Base-by-base conservation (phyloP, 2,329 filamentous ascomycete genomes). In the Boeremia exigua region DNA sequence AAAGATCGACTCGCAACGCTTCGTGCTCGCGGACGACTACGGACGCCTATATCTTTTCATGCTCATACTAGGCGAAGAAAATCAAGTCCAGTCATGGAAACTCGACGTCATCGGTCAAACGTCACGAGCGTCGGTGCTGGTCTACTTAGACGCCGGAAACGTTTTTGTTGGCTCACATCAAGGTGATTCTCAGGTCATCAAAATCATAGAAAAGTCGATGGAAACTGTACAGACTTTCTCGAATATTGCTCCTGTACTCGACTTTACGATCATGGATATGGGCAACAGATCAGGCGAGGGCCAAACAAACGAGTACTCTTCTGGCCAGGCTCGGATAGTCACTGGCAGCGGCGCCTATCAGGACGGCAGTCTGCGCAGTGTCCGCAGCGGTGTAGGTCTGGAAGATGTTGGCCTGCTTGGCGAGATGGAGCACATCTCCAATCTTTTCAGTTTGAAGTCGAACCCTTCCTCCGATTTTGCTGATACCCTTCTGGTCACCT, bases 231-330 rank as follows among this genome's bases (percentile, higher is more conserved):
- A 96, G 70, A 89, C 86, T 0, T 82, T 96, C 52, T 80, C 85
- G 3, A 99, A 96, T 69, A 91, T 98, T 65, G 92, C 90, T 0
- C 95, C 95, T 0, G 90, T 99, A 37, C 78, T 98, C 34, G 95
- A 99, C 72, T 97, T 99, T 66, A 88, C 90, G 1, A 86, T 99
- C 14, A 96, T 98, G 92, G 95, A 98, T 69, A 90, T 98, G 82
- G 94, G 93, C 0, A 93, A 92, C 65, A 84, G 91, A 52, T 88
- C 91, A 56, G 88, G 88, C 19, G 89, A 95, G 60, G 86, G 83
- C 8, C 88, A 91, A 15, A 89, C 88, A 3, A 96, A 95, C 67
- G 91, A 95, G 59, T 99, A 96, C 69, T 96, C 93, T 0, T 96
- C 94, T 0, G 95, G 95, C 0, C 94, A 99, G 76, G 93, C 95